Base-by-base conservation (phyloP, 169 alveolate genomes). In the Cryptosporidium sp. region DNA sequence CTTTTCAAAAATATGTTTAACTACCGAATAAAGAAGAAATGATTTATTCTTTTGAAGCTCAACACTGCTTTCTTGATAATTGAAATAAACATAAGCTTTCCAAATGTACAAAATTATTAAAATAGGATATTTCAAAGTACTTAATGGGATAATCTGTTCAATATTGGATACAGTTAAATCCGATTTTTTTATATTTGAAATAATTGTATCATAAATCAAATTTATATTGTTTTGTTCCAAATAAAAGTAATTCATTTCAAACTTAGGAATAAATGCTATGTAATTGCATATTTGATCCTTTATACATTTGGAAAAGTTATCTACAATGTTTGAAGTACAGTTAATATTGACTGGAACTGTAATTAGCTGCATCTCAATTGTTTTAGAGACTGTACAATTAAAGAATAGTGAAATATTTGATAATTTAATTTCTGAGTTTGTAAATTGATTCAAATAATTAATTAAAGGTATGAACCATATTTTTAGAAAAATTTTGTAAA, bases 381-480 rank as follows among this genome's bases (percentile, higher is more conserved):
- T 37, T 31, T 59, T 73, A 23, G 86, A 59, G 2, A 73, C 5
- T 35, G 31, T 8, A 7, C 55, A 33, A 59, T 31, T 55, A 23
- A 73, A 55, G 31, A 73, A 73, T 16, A 73, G 29, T 18, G 55
- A 59, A 29, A 43, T 55, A 59, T 73, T 73, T 52, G 51, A 29
- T 33, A 33, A 41, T 8, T 23, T 18, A 55, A n/a, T 39, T n/a
- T n/a, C 51, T 1, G 86, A 73, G 16, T 8, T 31, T 26, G 58
- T n/a, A 52, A 12, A 23, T 45, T 41, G 6, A n/a, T 33, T 33
- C 33, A 73, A 31, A 35, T 73, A 21, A 51, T 59, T 62, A 26
- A 52, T 73, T 21, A 73, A 39, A 16, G 86, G 86, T 33, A 23
- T 18, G 23, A 73, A 59, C 86, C 86, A 73, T 18, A 48, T 33